Evolutionary conservation across 73 alveolate genomes (phyloP), one percentile per base, ranked within the genome.

Genomic region (Paramecium octaurelia): DNA sequence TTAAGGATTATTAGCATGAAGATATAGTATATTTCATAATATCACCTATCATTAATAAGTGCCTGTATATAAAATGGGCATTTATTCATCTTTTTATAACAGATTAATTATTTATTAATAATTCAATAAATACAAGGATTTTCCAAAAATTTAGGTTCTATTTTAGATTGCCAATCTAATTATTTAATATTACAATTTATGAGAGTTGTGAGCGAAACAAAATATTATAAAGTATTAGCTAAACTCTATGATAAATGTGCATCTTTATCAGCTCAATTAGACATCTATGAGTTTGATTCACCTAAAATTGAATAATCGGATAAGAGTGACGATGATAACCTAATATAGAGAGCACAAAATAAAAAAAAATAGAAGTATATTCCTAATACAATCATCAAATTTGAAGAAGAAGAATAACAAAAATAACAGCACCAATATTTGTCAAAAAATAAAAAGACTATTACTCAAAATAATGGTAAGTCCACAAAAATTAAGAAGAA

Each of bases 1-100:
- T 18, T 43, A 80, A 80, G 91, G 91, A 24, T 46, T 80, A 12
- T 48, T 80, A 46, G 70, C 91, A 18, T 80, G 91, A 80, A 14
- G 29, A 31, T 54, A 54, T 54, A 16, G 4, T 38, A 54, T 54
- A 54, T 48, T 16, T 48, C 60, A 48, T 48, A 14, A 48, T 48
- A 48, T 14, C n/a, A 48, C 0, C 6, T 48, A 48, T 48, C 23
- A 48, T 48, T 54, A 2, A 54, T 18, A 18, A 54, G 1, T n/a
- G 3, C 1, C 69, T 18, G 0, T 54, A 6, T 18, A 7, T 7
- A 3, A 46, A 8, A 3, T 12, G 18, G 18, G 12, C 24, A 48
- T 48, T 48, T 18, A 20, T 1, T 48, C 4, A 14, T 48, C 21
- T 12, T 14, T 48, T 40, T 40, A 40, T 40, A 40, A 40, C 48